These are phyloP conservation scores for Calonectria honghensis DNA, from an alignment of 2,329 filamentous ascomycete genomes.

Conservation along the genomic window DNA sequence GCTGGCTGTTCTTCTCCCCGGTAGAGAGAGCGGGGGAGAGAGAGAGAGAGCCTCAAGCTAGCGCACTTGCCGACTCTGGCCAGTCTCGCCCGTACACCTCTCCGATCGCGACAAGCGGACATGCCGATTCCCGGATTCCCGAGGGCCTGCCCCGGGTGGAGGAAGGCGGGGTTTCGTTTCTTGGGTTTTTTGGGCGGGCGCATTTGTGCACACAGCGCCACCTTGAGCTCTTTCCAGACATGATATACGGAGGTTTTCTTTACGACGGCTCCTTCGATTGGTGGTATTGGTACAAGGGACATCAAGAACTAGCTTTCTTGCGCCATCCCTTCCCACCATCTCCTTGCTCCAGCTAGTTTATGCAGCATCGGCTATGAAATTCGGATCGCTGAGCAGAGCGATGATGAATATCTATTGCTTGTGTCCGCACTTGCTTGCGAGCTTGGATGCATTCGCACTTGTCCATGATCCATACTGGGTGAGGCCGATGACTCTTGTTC, in stretches of 20 bases:
- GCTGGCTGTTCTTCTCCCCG: conserved; percentile 23
- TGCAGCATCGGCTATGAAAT: conserved; percentile 26
- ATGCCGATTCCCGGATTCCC: conserved; percentile 45
- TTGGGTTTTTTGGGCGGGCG: neutral
- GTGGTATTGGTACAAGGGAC: neutral
- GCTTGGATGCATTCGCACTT: too few species aligned
- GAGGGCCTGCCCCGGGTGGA: conserved; percentile 28
- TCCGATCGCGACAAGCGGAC: conserved; percentile 8
- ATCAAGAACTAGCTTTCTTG: conserved; percentile 14
- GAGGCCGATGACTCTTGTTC: conserved; percentile 30
- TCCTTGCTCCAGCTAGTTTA: neutral
- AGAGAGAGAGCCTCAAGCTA: conserved; percentile 15
- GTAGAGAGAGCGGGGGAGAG: neutral
- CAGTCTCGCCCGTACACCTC: conserved; percentile 4
- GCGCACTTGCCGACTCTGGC: conserved; percentile 11
- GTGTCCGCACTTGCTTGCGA: neutral
- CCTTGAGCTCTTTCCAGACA: conserved; percentile 26
- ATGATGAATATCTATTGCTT: neutral
- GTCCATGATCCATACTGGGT: neutral
- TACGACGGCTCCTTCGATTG: neutral
- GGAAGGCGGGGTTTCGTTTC: conserved; percentile 32
- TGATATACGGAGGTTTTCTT: conserved; percentile 28
- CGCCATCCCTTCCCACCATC: conserved; percentile 12
- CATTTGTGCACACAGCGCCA: conserved; percentile 9
- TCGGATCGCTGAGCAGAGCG: neutral